These are phyloP conservation scores for Pseudogymnoascus sp. DNA, from an alignment of 2,329 filamentous ascomycete species.

Conservation along the genomic window DNA sequence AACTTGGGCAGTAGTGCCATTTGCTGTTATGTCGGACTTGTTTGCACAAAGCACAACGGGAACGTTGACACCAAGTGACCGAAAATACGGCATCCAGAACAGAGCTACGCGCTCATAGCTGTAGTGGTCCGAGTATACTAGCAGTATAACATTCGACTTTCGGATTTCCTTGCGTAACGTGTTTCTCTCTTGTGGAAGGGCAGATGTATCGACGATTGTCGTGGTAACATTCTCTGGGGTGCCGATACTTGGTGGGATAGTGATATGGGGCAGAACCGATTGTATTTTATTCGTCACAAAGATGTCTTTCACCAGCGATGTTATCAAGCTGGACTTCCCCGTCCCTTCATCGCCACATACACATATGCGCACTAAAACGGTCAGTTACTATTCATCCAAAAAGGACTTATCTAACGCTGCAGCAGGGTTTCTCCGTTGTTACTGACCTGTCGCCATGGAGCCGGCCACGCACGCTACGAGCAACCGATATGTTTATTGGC, in stretches of 20 bases:
- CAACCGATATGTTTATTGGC: background rate
- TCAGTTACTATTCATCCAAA: background rate
- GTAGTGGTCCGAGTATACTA: slow-evolving; percentile 98
- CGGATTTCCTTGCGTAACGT: slow-evolving; percentile 88
- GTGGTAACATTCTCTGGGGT: slow-evolving; percentile 96
- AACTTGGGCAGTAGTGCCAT: slow-evolving; percentile 70
- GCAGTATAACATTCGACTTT: slow-evolving; percentile 91
- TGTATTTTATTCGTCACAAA: slow-evolving; percentile 96
- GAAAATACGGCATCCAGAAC: slow-evolving; percentile 98
- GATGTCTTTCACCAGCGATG: slow-evolving; percentile 91
- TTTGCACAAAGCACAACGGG: slow-evolving; percentile 95
- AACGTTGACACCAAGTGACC: slow-evolving; percentile 95
- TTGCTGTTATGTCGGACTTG: slow-evolving; percentile 80
- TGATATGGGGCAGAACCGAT: slow-evolving; percentile 86
- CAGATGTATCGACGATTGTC: slow-evolving; percentile 94
- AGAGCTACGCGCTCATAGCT: slow-evolving; percentile 95
- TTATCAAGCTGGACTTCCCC: slow-evolving; percentile 90
- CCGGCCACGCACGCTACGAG: background rate
- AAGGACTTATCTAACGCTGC: background rate
- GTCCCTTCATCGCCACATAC: slow-evolving; percentile 94
- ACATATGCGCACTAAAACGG: slow-evolving; percentile 66
- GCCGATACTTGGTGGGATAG: slow-evolving; percentile 83
- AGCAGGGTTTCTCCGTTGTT: background rate
- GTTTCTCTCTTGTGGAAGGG: slow-evolving; percentile 84
- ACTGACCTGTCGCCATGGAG: slow-evolving; percentile 12